Percentiles rank a stretch among this genome's conserved stretches.
phyloP scores from a whole-genome alignment of 1,139 yeast species.

The Hyphopichia wangnamkhiaoensis region DNA sequence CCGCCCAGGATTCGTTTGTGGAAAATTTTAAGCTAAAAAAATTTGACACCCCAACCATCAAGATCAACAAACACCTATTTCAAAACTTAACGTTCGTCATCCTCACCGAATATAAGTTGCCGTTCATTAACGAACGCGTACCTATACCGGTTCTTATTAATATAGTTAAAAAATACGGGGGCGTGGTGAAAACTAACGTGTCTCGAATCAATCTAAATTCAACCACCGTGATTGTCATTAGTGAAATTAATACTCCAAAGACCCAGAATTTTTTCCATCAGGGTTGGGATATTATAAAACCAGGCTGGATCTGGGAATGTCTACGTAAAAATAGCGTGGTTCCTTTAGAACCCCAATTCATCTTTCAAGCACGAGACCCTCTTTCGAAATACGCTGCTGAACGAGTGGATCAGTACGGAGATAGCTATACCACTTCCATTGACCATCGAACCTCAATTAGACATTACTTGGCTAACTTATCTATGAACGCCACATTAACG shows the following conservation, averaged over 20 bases:
- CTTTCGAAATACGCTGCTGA: slow-evolving; percentile 16
- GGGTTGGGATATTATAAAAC: slow-evolving; percentile 62
- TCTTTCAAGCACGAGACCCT: slow-evolving; percentile 30
- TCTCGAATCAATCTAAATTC: slow-evolving; percentile 10
- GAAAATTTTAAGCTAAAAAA: slow-evolving; percentile 7
- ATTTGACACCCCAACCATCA: background rate
- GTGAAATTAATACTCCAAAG: slow-evolving; percentile 51
- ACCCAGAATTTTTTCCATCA: slow-evolving; percentile 42
- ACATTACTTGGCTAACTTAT: background rate
- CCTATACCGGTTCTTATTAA: slow-evolving; percentile 34
- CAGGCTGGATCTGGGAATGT: slow-evolving; percentile 75
- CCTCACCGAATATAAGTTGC: slow-evolving; percentile 40
- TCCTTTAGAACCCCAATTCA: slow-evolving; percentile 61
- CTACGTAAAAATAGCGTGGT: slow-evolving; percentile 43
- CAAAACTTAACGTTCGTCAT: slow-evolving; percentile 30
- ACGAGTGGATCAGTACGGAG: slow-evolving; percentile 54
- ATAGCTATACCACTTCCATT: slow-evolving; percentile 41
- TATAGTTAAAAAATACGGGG: slow-evolving; percentile 53
- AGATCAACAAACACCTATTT: slow-evolving; percentile 22
- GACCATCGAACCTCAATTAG: background rate
- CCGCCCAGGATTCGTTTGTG: slow-evolving; percentile 5
- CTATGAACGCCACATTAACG: slow-evolving; percentile 6
- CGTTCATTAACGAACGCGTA: slow-evolving; percentile 26
- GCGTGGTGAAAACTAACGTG: slow-evolving; percentile 26
- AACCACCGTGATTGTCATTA: slow-evolving; percentile 32